Percentiles rank a stretch among this genome's conserved stretches.
phyloP scores from a whole-genome alignment of 495 filamentous ascomycete genomes.

The Chaetomidium leptoderma region DNA sequence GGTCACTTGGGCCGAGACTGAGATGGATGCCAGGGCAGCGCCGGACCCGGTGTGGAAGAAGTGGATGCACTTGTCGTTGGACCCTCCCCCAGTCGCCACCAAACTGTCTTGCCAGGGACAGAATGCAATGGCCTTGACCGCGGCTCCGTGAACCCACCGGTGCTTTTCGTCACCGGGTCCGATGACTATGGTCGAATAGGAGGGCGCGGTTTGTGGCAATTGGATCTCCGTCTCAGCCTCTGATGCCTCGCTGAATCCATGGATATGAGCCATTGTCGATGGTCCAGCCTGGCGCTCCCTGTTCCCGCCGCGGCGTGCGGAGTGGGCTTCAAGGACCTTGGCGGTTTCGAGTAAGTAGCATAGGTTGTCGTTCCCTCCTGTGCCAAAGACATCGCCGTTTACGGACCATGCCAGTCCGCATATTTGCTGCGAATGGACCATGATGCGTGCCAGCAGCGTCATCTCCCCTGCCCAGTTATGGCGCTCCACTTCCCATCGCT shows the following conservation, averaged over 20 bases:
- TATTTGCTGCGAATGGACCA: constrained; percentile 81
- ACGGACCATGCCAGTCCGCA: constrained; percentile 88
- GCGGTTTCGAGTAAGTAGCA: constrained; percentile 75
- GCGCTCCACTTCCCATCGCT: constrained; percentile 48
- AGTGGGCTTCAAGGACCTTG: constrained; percentile 48
- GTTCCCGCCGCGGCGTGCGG: neutral
- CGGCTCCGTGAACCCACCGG: constrained; percentile 73
- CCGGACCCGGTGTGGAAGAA: constrained; percentile 90
- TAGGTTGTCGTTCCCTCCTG: constrained; percentile 87
- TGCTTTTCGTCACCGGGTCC: constrained; percentile 59
- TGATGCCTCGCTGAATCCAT: constrained; percentile 9
- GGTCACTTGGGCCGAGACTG: constrained; percentile 89
- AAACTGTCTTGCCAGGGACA: constrained; percentile 90
- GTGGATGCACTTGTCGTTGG: constrained; percentile 91
- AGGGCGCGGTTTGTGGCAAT: neutral
- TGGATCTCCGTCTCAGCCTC: constrained; percentile 15
- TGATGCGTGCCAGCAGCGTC: constrained; percentile 70
- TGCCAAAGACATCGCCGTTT: constrained; percentile 72
- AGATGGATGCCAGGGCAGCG: constrained; percentile 81
- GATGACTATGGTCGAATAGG: constrained; percentile 23
- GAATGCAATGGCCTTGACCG: constrained; percentile 95
- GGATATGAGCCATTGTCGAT: neutral
- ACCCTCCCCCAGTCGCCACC: constrained; percentile 86
- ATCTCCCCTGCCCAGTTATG: constrained; percentile 71
- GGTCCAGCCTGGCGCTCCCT: constrained; percentile 4